Conservation (phyloP, 2,329 filamentous ascomycete genomes). For the Macrophomina phaseolina region DNA sequence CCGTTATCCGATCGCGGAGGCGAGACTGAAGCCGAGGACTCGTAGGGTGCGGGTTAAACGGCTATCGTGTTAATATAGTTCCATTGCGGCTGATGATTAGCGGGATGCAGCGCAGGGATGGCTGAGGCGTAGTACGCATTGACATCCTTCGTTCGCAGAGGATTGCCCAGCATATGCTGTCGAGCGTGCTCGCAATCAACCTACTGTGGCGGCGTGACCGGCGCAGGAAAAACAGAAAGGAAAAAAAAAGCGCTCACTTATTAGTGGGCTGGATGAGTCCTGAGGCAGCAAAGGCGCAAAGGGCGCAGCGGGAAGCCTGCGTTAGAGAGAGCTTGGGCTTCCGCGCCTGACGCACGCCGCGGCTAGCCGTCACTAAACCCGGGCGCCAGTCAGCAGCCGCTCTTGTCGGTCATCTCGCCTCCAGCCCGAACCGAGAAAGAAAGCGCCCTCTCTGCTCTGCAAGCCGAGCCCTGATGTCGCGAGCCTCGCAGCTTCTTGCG, state of each 20-base stretch:
- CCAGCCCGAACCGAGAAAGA: not conserved
- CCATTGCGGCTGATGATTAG: not conserved
- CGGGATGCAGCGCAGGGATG: slow-evolving; percentile 6
- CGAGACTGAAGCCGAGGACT: not conserved
- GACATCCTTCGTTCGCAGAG: not conserved
- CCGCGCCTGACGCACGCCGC: not conserved
- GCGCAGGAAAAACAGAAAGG: not conserved
- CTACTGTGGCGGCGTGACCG: not conserved
- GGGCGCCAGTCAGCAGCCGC: not conserved
- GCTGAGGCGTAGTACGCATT: not conserved
- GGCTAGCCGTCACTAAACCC: not conserved
- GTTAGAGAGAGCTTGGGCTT: not conserved
- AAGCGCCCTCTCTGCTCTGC: not conserved
- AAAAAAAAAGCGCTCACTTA: not conserved
- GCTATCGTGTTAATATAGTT: not conserved
- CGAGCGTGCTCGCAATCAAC: not conserved
- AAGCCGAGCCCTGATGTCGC: slow-evolving; percentile 10
- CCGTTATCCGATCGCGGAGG: slow-evolving; percentile 12
- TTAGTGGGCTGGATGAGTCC: not conserved
- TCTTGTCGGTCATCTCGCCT: slow-evolving; percentile 7
- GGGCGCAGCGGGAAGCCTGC: not conserved
- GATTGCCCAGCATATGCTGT: not conserved
- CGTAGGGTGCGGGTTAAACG: not conserved
- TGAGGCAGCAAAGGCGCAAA: slow-evolving; percentile 9
- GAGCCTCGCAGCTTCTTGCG: slow-evolving; percentile 34